Conservation (phyloP, 2,329 filamentous ascomycete species). For the Neofusicoccum sp. region DNA sequence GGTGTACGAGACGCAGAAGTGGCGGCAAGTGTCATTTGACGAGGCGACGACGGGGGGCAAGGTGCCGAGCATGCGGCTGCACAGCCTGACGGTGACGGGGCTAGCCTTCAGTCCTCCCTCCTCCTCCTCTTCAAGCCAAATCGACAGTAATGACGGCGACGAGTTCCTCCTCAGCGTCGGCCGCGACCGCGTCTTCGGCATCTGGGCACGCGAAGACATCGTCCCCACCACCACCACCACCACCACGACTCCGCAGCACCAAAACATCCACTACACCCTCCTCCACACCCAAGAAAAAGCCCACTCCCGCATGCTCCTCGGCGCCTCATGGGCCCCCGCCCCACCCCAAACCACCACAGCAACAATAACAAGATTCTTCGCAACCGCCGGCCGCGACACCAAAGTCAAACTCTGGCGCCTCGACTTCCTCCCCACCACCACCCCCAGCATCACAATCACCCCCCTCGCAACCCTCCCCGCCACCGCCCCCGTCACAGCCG, state of each 20-base stretch:
- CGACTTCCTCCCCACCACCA: constrained; percentile 18
- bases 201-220: constrained; percentile 59
- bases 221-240: background rate
- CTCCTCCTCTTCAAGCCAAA: constrained; percentile 34
- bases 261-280: constrained; percentile 58
- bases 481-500: constrained; percentile 35
- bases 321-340: constrained; percentile 77
- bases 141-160: constrained; percentile 54
- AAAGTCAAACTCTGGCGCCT: constrained; percentile 65
- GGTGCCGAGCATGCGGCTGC: constrained; percentile 39
- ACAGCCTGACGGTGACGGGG: constrained; percentile 82
- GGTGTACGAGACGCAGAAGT: constrained; percentile 81
- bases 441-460: constrained; percentile 8
- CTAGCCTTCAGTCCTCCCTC: constrained; percentile 68
- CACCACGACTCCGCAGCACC: too few species aligned
- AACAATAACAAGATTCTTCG: constrained; percentile 60
- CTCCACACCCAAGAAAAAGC: constrained; percentile 75
- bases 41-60: constrained; percentile 32
- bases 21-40: constrained; percentile 85
- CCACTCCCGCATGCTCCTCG: constrained; percentile 90
- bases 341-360: background rate
- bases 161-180: constrained; percentile 80
- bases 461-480: constrained; percentile 30
- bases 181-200: constrained; percentile 85
- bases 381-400: constrained; percentile 90